Evolutionary conservation across 495 filamentous ascomycete genomes (phyloP), one percentile per base, ranked within the genome.

Genomic region (Aspergillus steynii): DNA sequence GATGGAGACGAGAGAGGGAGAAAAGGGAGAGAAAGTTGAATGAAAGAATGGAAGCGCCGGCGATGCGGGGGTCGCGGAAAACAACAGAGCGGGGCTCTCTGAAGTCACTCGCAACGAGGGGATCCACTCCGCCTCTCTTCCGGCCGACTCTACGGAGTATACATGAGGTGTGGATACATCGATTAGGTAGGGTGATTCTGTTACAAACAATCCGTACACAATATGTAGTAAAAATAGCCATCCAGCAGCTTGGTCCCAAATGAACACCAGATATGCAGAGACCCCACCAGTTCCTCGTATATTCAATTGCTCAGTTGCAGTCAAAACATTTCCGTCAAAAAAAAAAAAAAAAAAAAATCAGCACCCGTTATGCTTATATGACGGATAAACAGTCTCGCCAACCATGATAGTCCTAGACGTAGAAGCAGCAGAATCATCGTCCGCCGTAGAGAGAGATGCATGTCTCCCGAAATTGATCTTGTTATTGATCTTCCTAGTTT

Each of bases 391-490:
- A 34, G 71, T 52, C 66, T 81, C 78, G 25, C 78, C 78, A 42
- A 80, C 75, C 76, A 77, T 80, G 32, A 81, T 61, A 5, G 69
- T 75, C 58, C 67, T 60, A 49, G 62, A 61, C 15, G 62, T 62
- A 7, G 62, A 59, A 34, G 37, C 8, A 8, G 61, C 65, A 50
- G 47, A 59, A n/a, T 72, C 59, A 5, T 63, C 31, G 29, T 71
- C 70, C 8, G 53, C 55, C 1, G 12, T 32, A 1, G 74, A 66
- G 50, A 80, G 62, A 42, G 75, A 68, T 15, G 88, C 85, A 74
- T 98, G 94, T 58, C 86, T 82, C 12, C 94, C 94, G 77, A 98
- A 98, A 53, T 88, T 86, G 12, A 97, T 86, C 74, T 90, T 92
- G 0, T 92, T 91, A 34, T 88, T 86, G 32, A 90, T 83, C 61